phyloP scores from a whole-genome alignment of 2,329 filamentous ascomycete genomes.

The Helicocarpus griseus region DNA sequence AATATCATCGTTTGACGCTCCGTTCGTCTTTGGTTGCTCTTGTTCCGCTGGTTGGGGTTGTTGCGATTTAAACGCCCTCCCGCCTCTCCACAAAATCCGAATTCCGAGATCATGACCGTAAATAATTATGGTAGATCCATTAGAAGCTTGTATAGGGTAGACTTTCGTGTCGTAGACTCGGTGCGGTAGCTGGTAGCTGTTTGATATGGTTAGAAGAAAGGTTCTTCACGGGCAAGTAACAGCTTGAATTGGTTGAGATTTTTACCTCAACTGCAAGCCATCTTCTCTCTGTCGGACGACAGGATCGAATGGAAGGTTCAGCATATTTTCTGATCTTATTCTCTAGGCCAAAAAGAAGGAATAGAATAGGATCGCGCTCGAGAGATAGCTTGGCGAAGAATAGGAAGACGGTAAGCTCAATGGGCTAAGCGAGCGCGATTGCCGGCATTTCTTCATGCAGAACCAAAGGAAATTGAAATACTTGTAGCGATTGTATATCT shows the following conservation, averaged over 20 bases:
- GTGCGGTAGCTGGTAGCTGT: conserved; percentile 51
- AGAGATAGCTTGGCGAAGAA: neutral
- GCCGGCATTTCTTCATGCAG: neutral
- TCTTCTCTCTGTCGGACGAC: conserved; percentile 30
- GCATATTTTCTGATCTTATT: conserved; percentile 18
- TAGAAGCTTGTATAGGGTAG: conserved; percentile 50
- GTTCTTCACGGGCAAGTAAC: neutral
- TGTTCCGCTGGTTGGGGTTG: conserved; percentile 14
- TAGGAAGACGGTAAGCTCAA: neutral
- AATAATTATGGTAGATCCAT: conserved; percentile 52
- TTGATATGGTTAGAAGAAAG: neutral
- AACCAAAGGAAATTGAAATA: neutral
- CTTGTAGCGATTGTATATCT: neutral
- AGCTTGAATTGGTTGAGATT: neutral
- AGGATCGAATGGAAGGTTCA: conserved; percentile 27
- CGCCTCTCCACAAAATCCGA: conserved; percentile 52
- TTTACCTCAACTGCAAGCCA: conserved; percentile 35
- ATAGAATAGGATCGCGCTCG: neutral
- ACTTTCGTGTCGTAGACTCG: conserved; percentile 46
- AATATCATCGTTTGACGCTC: conserved; percentile 30
- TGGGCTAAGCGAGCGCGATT: neutral
- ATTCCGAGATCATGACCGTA: conserved; percentile 52
- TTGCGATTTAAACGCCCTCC: conserved; percentile 37
- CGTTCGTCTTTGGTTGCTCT: conserved; percentile 30
- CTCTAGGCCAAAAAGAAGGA: neutral